Evolutionary conservation across 2,329 filamentous ascomycete species (phyloP), one percentile per base, ranked within the genome.

Genomic region (Ophiostoma novo-ulmi): DNA sequence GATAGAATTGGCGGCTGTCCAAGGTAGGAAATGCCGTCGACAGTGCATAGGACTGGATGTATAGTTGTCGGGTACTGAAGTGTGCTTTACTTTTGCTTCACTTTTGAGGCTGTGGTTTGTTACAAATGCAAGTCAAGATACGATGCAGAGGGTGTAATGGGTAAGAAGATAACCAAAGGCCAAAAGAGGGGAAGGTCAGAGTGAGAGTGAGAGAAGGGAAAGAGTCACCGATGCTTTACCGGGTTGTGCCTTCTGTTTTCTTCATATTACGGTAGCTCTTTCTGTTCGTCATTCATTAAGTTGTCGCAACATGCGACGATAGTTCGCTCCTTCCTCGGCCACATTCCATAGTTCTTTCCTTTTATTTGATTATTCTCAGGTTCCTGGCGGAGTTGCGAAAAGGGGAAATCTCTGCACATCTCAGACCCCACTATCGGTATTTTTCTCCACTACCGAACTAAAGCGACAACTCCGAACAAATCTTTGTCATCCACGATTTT

Each of bases 341-440:
- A 26, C 7, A 58, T 26, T 26, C 8, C 4, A 13, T 26, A 13
- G n/a, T 8, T 26, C 52, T 14, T 58, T 11, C n/a, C 52, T 26
- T 58, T 22, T 58, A 14, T 58, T 58, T 26, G 44, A 7, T n/a
- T n/a, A n/a, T n/a, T n/a, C n/a, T n/a, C n/a, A n/a, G n/a, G 31
- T 31, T 31, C 3, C 31, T 31, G 31, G 65, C 65, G 65, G 65
- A 67, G 65, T 67, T 67, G 22, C 65, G 22, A 3, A 67, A 67
- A 67, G 65, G 31, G 65, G 65, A 44, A 48, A 17, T 44, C 65
- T 48, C 38, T 26, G 13, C 64, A 44, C 39, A n/a, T 22, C 17
- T 35, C 0, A n/a, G 36, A 22, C 36, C 36, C 63, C 8, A n/a
- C 11, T 58, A 5, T 13, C 13, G 8, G 39, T n/a, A 1, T 5